Conservation (phyloP, 2,329 filamentous ascomycete species). For the Talaromyces atroroseus region DNA sequence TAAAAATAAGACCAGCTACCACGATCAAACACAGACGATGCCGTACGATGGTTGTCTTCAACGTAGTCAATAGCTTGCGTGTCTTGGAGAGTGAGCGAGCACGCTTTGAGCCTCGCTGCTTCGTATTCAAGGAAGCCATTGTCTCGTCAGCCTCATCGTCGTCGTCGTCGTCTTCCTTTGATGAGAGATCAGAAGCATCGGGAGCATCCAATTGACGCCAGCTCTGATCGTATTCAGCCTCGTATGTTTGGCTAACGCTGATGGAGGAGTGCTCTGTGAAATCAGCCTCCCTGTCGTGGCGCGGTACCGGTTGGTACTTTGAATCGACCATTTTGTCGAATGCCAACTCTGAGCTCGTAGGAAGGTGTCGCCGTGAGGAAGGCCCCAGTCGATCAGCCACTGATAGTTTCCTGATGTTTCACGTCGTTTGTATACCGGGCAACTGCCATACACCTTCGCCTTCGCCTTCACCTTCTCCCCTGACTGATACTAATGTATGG, state of each 20-base stretch:
- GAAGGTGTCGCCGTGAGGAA: background rate
- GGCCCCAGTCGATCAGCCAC: background rate
- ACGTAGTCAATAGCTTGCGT: background rate
- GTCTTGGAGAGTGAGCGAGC: background rate
- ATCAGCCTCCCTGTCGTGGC: background rate
- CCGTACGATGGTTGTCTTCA: constrained; percentile 7
- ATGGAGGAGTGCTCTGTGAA: background rate
- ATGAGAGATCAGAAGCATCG: constrained; percentile 6
- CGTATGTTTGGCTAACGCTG: background rate
- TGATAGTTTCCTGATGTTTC: background rate
- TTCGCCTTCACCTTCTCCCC: background rate
- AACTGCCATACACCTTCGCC: background rate
- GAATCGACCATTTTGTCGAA: constrained; percentile 4
- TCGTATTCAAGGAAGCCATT: background rate
- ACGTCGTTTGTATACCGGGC: background rate
- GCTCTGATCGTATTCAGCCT: background rate
- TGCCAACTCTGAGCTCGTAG: background rate
- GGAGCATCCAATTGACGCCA: background rate
- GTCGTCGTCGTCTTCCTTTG: constrained; percentile 1
- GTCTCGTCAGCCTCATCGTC: constrained; percentile 6
- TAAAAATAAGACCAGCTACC: constrained; percentile 12
- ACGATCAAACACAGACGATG: constrained; percentile 9
- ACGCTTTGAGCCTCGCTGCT: background rate
- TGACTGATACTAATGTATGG: background rate
- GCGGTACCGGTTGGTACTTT: constrained; percentile 11